These are phyloP conservation scores for Cytospora paraplurivora DNA, from an alignment of 2,329 filamentous ascomycete genomes.

Conservation along the genomic window DNA sequence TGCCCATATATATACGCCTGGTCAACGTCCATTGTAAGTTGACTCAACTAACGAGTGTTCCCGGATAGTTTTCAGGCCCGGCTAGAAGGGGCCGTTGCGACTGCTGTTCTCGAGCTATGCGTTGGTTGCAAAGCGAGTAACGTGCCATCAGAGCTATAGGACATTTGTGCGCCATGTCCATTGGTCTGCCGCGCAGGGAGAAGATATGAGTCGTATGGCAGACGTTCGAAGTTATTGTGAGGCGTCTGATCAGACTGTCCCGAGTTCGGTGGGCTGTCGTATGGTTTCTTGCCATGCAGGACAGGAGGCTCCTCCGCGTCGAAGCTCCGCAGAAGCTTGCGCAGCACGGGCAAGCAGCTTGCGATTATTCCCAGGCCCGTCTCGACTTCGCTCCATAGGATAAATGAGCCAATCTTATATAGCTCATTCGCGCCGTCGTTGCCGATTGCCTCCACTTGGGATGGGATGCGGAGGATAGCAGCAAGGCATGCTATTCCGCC, in stretches of 20 bases:
- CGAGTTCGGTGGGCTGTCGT: neutral
- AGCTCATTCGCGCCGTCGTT: neutral
- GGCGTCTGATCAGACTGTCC: neutral
- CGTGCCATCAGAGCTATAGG: neutral
- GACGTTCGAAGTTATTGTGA: neutral
- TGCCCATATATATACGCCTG: neutral
- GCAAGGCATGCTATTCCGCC: conserved; percentile 8
- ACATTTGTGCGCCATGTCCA: neutral
- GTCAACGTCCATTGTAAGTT: neutral
- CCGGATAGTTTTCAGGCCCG: neutral
- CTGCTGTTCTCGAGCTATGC: neutral
- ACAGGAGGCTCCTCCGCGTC: neutral
- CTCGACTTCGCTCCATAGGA: conserved; percentile 6
- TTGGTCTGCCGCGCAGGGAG: neutral
- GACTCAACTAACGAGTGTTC: neutral
- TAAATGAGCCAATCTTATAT: neutral
- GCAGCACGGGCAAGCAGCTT: conserved; percentile 5
- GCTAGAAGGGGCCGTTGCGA: neutral
- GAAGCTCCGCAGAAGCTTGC: conserved; percentile 8
- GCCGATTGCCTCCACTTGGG: neutral
- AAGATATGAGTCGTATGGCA: neutral
- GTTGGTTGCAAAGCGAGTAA: neutral
- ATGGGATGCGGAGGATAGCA: conserved; percentile 4
- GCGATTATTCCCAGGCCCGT: conserved; percentile 11
- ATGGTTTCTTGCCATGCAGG: neutral